Conservation (phyloP, 257 asterid genomes). For the Solanum pimpinellifolium region DNA sequence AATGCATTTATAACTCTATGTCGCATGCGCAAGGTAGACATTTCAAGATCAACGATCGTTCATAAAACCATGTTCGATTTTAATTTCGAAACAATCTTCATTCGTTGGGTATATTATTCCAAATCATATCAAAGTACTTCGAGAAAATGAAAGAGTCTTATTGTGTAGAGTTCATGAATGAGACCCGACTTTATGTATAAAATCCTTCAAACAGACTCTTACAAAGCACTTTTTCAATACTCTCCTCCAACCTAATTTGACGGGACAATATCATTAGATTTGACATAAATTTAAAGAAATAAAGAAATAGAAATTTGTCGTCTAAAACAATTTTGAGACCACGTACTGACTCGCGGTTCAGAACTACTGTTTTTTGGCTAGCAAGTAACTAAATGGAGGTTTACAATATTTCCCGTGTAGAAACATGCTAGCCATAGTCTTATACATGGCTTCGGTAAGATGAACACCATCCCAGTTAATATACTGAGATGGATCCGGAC, state of each 20-base stretch:
- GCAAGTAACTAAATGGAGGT: slow-evolving; percentile 42
- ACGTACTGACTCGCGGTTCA: neutral
- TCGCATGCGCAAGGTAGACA: neutral
- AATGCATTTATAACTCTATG: too few relatives aligned
- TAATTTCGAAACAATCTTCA: too few relatives aligned
- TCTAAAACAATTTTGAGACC: neutral
- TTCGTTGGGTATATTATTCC: neutral
- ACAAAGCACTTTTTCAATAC: neutral
- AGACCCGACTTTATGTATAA: neutral
- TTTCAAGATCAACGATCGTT: neutral
- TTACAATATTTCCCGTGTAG: slow-evolving; percentile 30
- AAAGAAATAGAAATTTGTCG: neutral
- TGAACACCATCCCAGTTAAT: slow-evolving; percentile 95
- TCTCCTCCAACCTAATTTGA: neutral
- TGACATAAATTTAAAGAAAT: neutral
- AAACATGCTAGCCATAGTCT: slow-evolving; percentile 35
- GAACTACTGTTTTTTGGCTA: neutral
- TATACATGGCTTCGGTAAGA: slow-evolving; percentile 80
- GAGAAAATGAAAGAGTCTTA: neutral
- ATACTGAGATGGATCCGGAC: slow-evolving; percentile 47
- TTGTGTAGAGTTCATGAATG: neutral
- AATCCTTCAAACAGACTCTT: neutral
- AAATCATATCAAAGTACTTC: neutral
- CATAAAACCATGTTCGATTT: neutral
- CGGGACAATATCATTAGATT: neutral